phyloP scores from a whole-genome alignment of 345 rosid genomes.

The Lenwebbia sp. region DNA sequence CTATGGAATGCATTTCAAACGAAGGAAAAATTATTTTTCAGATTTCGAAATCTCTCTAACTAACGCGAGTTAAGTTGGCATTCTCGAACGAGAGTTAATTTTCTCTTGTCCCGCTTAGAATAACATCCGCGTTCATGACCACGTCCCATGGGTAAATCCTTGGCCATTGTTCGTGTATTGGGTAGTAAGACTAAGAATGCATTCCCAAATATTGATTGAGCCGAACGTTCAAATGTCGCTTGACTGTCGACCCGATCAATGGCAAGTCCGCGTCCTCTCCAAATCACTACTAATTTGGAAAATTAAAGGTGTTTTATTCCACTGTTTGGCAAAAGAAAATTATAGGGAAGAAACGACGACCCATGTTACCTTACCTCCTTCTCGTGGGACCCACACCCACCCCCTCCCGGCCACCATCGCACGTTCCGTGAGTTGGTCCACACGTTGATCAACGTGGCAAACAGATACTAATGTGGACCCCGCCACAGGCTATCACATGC shows the following conservation, averaged over 20 bases:
- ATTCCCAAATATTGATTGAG: neutral
- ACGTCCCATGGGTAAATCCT: neutral
- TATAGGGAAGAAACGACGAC: too few species aligned
- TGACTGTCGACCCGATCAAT: too few species aligned
- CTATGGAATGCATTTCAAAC: too few species aligned
- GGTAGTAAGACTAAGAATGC: neutral
- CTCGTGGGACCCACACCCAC: neutral
- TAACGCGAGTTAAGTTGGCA: too few species aligned
- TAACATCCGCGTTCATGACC: neutral
- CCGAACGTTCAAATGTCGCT: neutral
- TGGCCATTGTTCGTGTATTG: neutral
- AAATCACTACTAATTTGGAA: neutral
- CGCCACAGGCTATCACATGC: neutral
- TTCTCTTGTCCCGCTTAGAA: neutral
- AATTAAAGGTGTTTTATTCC: neutral
- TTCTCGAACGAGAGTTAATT: neutral
- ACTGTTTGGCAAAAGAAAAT: too few species aligned
- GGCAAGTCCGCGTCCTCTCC: neutral
- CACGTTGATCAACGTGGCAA: constrained; percentile 6
- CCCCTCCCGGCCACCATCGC: neutral
- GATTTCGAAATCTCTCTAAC: too few species aligned
- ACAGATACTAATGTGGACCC: neutral
- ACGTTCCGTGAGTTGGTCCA: constrained; percentile 2
- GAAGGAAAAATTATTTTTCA: neutral
- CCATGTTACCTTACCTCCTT: neutral